These are phyloP conservation scores for Adansonia grandidieri DNA, from an alignment of 441 rosid species.

Conservation along the genomic window DNA sequence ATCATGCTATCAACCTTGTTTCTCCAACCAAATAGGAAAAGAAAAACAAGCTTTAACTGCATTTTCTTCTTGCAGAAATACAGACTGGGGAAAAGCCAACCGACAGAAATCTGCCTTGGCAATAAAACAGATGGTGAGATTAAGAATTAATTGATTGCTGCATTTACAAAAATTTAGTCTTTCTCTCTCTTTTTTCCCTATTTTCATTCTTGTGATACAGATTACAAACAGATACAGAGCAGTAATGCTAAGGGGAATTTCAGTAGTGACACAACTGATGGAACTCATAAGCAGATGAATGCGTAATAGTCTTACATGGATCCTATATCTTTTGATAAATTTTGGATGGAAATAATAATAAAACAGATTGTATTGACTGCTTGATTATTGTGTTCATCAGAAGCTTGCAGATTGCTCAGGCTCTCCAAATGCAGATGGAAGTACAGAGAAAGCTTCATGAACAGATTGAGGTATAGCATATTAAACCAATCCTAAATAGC, in stretches of 20 bases:
- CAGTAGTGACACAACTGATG: constrained; percentile 39
- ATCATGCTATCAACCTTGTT: constrained; percentile 13
- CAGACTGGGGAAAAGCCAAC: constrained; percentile 86
- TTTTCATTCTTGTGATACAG: constrained; percentile 41
- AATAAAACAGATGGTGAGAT: constrained; percentile 52
- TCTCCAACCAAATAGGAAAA: constrained; percentile 16
- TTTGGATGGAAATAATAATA: constrained; percentile 23
- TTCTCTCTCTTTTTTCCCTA: background rate
- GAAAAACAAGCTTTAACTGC: constrained; percentile 5
- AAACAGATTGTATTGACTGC: constrained; percentile 1
- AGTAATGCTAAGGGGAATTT: constrained; percentile 37
- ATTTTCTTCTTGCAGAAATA: constrained; percentile 64
- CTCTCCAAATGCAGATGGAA: constrained; percentile 91
- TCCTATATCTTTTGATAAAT: constrained; percentile 12
- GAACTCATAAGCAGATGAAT: constrained; percentile 49
- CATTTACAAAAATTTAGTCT: constrained; percentile 9
- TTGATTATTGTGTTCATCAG: constrained; percentile 43
- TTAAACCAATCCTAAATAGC: background rate
- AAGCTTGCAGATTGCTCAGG: constrained; percentile 73
- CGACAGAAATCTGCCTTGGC: constrained; percentile 46
- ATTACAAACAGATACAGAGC: constrained; percentile 60
- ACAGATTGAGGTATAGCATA: constrained; percentile 76
- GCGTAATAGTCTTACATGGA: constrained; percentile 57
- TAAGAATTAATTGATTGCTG: background rate
- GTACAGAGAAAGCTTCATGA: constrained; percentile 92